Evolutionary conservation across 2,329 filamentous ascomycete genomes (phyloP).

Genomic region (Cercospora sesami): DNA sequence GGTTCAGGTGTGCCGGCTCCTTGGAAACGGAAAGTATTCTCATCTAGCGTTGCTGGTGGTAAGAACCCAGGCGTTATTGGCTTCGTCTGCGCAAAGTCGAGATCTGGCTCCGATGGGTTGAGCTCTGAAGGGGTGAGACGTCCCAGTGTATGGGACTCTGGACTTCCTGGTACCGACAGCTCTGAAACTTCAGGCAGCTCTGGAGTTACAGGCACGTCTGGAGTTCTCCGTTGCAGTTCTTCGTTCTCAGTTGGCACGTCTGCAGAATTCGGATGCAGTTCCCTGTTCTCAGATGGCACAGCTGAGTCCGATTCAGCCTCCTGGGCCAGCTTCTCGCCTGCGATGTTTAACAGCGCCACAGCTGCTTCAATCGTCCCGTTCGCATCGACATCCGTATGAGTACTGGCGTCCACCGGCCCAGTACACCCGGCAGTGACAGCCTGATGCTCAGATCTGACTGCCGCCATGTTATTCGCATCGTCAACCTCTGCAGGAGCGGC

Average conservation of each 20-base stretch:
- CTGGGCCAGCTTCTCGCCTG: not conserved
- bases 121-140: not conserved
- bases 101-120: not conserved
- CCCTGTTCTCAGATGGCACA: not conserved
- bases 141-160: not conserved
- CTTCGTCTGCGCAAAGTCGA: not conserved
- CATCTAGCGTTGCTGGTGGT: not conserved
- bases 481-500: not conserved
- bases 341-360: not conserved
- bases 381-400: not conserved
- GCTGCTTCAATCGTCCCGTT: not conserved
- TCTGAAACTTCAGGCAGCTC: not conserved
- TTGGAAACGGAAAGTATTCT: not conserved
- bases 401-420: not conserved
- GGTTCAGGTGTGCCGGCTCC: not conserved
- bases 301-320: not conserved
- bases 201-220: not conserved
- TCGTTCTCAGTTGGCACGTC: not conserved
- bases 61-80: not conserved
- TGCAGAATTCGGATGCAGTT: not conserved
- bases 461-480: not conserved
- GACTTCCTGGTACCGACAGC: not conserved
- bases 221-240: no score
- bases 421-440: not conserved
- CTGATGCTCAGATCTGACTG: not conserved